Evolutionary conservation across 257 asterid species (phyloP).

Genomic region (Nicotiana tomentosiformis): DNA sequence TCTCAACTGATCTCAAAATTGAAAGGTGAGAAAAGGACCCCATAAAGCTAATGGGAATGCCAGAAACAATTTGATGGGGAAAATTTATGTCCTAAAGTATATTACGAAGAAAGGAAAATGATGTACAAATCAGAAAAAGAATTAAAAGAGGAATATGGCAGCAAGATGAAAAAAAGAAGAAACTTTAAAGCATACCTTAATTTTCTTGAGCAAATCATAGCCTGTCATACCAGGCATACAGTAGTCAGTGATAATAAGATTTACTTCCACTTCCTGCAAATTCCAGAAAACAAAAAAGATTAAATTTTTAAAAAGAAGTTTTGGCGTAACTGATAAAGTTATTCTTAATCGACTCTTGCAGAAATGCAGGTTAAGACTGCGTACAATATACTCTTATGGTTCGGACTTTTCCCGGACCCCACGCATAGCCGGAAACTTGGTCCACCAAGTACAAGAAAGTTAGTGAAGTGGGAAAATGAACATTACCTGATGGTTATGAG

Average conservation of each 20-base stretch:
- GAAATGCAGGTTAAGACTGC: too few relatives aligned
- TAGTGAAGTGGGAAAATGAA: not conserved
- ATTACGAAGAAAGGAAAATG: constrained; percentile 20
- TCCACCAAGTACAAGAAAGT: not conserved
- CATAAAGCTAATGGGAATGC: constrained; percentile 4
- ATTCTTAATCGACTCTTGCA: too few relatives aligned
- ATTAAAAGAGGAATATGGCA: not conserved
- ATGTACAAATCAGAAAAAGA: not conserved
- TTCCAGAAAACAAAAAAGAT: not conserved
- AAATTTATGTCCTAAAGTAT: not conserved
- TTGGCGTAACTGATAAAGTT: too few relatives aligned
- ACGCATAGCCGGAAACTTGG: too few relatives aligned
- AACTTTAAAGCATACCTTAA: constrained; percentile 27
- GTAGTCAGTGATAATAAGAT: constrained; percentile 41
- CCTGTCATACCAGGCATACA: constrained; percentile 52
- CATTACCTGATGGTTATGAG: constrained; percentile 29
- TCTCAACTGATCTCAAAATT: constrained; percentile 33
- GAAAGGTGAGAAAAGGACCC: constrained; percentile 36
- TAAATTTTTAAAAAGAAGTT: not conserved
- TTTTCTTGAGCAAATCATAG: constrained; percentile 46
- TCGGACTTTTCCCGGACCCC: too few relatives aligned
- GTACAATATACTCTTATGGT: too few relatives aligned
- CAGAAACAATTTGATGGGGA: not conserved
- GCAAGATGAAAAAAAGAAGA: not conserved
- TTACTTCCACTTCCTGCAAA: constrained; percentile 24